Conservation (phyloP, 202 grass and related monocot genomes). For the Tripidium arundinaceum region DNA sequence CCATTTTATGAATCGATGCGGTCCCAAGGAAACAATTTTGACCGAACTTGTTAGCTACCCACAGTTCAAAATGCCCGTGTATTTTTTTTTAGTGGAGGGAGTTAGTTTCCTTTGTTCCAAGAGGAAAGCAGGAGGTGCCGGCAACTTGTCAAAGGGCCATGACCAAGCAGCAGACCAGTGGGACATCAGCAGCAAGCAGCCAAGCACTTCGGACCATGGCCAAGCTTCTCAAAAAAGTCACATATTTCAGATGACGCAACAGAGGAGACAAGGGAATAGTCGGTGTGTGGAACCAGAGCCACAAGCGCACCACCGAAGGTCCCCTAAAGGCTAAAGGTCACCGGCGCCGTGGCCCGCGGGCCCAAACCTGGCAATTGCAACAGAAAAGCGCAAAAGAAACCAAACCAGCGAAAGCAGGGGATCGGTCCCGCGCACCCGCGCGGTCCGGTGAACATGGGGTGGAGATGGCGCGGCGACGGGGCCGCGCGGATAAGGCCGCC, state of each 20-base stretch:
- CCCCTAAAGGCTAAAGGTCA: slow-evolving; percentile 3
- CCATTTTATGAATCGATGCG: too few species aligned
- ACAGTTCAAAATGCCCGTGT: neutral
- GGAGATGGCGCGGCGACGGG: neutral
- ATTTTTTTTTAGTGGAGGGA: neutral
- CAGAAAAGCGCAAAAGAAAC: neutral
- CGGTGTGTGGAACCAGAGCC: slow-evolving; percentile 9
- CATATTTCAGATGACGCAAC: neutral
- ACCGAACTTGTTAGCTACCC: neutral
- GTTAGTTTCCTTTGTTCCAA: neutral
- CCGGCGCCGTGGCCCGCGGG: neutral
- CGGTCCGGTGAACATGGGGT: neutral
- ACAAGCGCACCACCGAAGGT: neutral
- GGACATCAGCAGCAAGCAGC: neutral
- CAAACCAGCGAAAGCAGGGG: neutral
- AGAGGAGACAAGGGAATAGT: neutral
- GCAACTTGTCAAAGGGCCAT: neutral
- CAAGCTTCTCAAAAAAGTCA: neutral
- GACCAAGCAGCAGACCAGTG: neutral
- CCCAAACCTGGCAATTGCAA: neutral
- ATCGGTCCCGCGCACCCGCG: neutral
- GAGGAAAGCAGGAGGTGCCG: neutral
- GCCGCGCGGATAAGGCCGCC: slow-evolving; percentile 41
- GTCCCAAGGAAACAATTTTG: neutral
- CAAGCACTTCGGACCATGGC: neutral